Evolutionary conservation across 2,329 filamentous ascomycete genomes (phyloP).

Genomic region (Phialophora chinensis): DNA sequence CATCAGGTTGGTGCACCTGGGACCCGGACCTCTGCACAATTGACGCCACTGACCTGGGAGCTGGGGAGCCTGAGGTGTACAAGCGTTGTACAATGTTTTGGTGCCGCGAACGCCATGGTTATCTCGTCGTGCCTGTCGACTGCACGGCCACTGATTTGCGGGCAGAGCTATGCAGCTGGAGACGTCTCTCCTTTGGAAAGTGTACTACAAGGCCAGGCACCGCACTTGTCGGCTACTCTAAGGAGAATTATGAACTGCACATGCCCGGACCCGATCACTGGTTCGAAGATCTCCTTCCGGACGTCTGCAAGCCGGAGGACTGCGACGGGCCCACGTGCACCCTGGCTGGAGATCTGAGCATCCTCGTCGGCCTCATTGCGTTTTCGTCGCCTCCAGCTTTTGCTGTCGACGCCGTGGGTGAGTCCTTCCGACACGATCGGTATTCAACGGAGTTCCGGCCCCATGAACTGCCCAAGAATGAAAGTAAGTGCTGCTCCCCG

Average conservation of each 20-base stretch:
- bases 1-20: constrained; percentile 23
- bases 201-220: not conserved
- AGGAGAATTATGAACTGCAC: constrained; percentile 9
- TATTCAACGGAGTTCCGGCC: constrained; percentile 14
- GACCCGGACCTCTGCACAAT: not conserved
- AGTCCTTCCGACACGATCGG: constrained; percentile 21
- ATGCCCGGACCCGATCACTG: constrained; percentile 22
- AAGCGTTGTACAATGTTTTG: constrained; percentile 24
- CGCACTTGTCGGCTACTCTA: constrained; percentile 18
- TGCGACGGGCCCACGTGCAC: constrained; percentile 8
- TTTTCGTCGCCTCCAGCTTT: constrained; percentile 7
- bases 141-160: constrained; percentile 8
- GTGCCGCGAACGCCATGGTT: constrained; percentile 25
- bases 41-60: not conserved
- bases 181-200: constrained; percentile 20
- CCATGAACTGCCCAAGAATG: not conserved
- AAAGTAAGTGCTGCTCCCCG: constrained; percentile 18
- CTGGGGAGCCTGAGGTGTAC: not conserved
- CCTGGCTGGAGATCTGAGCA: constrained; percentile 27
- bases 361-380: constrained; percentile 25
- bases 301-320: constrained; percentile 8
- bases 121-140: constrained; percentile 23
- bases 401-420: not conserved
- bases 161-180: constrained; percentile 6
- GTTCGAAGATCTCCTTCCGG: constrained; percentile 27